Evolutionary conservation across 495 filamentous ascomycete genomes (phyloP).

Genomic region (Hypoxylon rickii): DNA sequence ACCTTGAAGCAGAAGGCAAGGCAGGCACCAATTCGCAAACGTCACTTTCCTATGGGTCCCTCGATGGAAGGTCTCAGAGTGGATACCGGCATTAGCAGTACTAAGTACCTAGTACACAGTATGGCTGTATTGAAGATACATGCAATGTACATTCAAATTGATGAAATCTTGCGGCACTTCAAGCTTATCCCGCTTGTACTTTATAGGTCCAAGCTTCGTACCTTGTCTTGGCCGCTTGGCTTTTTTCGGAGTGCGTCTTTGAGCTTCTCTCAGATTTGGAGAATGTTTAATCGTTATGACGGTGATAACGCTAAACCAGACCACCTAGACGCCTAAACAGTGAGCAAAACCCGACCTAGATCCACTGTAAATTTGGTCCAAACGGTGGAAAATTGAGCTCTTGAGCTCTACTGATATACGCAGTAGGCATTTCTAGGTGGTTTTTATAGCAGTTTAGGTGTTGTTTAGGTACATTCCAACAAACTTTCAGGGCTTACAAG

Average conservation of each 20-base stretch:
- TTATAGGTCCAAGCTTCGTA: slow-evolving; percentile 23
- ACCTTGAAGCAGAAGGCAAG: too few species aligned
- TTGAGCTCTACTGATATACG: neutral
- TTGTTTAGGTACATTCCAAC: too few species aligned
- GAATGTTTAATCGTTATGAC: neutral
- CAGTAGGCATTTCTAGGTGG: too few species aligned
- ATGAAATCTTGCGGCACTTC: neutral
- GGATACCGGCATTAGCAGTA: slow-evolving; percentile 24
- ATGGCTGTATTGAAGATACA: slow-evolving; percentile 23
- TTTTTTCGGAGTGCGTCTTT: slow-evolving; percentile 30
- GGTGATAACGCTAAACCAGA: neutral
- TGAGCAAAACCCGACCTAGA: too few species aligned
- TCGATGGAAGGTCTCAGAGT: slow-evolving; percentile 8
- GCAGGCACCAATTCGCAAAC: slow-evolving; percentile 43
- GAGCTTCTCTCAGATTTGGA: slow-evolving; percentile 10
- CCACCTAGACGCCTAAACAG: neutral
- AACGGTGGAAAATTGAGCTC: slow-evolving; percentile 11
- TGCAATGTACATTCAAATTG: too few species aligned
- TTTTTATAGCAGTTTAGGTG: too few species aligned
- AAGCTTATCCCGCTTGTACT: slow-evolving; percentile 1
- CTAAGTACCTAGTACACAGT: too few species aligned
- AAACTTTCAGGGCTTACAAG: too few species aligned
- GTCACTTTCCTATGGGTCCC: slow-evolving; percentile 33
- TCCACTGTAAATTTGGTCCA: neutral
- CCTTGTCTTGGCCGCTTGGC: slow-evolving; percentile 20